Percentiles rank a stretch among this genome's conserved stretches.
These are phyloP conservation scores for Moelleriella libera DNA, from an alignment of 2,329 filamentous ascomycete genomes.

Conservation along the genomic window DNA sequence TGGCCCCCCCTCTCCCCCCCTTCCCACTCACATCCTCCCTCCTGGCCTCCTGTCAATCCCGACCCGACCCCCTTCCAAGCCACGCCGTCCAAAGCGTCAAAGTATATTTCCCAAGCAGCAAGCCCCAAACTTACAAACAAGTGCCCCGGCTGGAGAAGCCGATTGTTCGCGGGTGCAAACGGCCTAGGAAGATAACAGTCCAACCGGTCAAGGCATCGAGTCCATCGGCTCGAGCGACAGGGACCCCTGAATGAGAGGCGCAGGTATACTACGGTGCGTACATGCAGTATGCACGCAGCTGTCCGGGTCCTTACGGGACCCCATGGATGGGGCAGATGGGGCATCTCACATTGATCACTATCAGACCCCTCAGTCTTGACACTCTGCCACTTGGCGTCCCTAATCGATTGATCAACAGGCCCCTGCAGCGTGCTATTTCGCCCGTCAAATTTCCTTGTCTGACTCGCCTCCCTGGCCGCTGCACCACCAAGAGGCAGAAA, in stretches of 20 bases:
- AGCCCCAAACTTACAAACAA: not conserved
- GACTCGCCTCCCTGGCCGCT: slow-evolving; percentile 4
- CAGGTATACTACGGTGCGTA: no score
- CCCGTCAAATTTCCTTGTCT: slow-evolving; percentile 6
- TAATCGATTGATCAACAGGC: not conserved
- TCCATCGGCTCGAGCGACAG: no score
- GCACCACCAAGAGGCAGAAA: not conserved
- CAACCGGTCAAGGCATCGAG: no score
- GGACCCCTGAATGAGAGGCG: no score
- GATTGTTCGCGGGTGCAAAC: not conserved
- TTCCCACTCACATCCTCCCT: not conserved
- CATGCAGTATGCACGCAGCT: no score
- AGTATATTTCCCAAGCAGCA: not conserved
- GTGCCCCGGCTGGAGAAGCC: not conserved
- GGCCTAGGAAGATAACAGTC: no score
- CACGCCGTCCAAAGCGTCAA: not conserved
- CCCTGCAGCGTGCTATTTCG: slow-evolving; percentile 1
- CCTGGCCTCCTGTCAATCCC: not conserved
- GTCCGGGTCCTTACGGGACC: not conserved
- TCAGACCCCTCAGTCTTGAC: not conserved
- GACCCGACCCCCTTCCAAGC: not conserved
- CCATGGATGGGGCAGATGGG: not conserved
- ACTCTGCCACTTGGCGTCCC: not conserved
- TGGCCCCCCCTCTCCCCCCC: no score
- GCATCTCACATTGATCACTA: not conserved